These are phyloP conservation scores for Avena sativa DNA, from an alignment of 176 grass and related monocot species.

Conservation along the genomic window DNA sequence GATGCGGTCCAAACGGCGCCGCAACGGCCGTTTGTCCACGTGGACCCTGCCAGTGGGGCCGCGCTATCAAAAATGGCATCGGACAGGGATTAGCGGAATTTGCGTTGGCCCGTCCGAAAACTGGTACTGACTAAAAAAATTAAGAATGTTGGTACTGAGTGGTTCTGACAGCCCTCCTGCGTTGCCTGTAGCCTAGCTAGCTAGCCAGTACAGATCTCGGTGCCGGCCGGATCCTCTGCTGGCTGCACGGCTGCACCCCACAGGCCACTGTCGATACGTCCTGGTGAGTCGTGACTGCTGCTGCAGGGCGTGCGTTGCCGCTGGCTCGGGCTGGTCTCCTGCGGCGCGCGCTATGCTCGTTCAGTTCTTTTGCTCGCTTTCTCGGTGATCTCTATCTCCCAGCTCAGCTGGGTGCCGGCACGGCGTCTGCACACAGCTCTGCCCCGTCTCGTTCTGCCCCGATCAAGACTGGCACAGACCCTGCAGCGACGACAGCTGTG, in stretches of 20 bases:
- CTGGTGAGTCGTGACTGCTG: background rate
- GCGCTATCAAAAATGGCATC: too few relatives aligned
- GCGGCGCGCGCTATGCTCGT: background rate
- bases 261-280: background rate
- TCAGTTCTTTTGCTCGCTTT: background rate
- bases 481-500: background rate
- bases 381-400: background rate
- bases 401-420: background rate
- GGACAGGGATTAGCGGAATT: too few relatives aligned
- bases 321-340: background rate
- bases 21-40: too few relatives aligned
- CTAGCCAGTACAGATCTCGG: background rate
- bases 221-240: conserved; percentile 31
- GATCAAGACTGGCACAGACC: background rate
- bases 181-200: background rate
- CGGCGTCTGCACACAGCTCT: background rate
- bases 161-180: too few relatives aligned
- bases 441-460: background rate
- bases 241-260: too few relatives aligned
- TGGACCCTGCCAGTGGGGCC: too few relatives aligned
- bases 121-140: too few relatives aligned
- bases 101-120: too few relatives aligned
- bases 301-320: background rate
- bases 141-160: too few relatives aligned
- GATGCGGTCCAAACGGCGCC: too few relatives aligned